Evolutionary conservation across 805 yeast genomes (phyloP), one percentile per base, ranked within the genome.

Genomic region (Hanseniaspora meyeri): DNA sequence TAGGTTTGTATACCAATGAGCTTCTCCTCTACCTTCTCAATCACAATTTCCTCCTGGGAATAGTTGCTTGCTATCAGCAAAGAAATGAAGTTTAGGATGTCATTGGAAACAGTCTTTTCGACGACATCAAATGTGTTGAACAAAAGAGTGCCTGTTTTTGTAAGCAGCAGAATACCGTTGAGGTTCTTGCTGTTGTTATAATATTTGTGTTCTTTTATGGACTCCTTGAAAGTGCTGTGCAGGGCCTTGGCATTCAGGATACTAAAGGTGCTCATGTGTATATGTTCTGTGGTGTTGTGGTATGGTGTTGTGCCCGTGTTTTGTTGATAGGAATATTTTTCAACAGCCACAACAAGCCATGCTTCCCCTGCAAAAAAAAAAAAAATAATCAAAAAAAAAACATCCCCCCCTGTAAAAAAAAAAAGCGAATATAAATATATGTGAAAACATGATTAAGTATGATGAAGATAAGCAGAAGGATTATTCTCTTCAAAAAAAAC

Each of bases 61-160:
- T 51, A 51, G 37, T 51, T 51, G 20, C 55, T 51, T 20, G 55
- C 55, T 14, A 51, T 51, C 9, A 51, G 40, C 48, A 51, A 27
- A 10, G 48, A 40, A 8, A 51, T 51, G 19, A 51, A 51, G 29
- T 51, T 51, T 12, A 51, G 19, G 17, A 51, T 42, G n/a, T 47
- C 47, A 20, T 29, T 36, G 19, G 43, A 40, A 4, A 17, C 46
- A 16, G 24, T 43, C 12, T 51, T 45, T 16, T 29, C 19, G 5
- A 12, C 10, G 10, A 19, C 34, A 14, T 19, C 31, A 29, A 51
- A 43, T 10, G 20, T 43, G 43, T 43, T 51, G 42, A 51, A 40
- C 17, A 51, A 19, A 2, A 51, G 24, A 7, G 49, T 40, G 1
- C 49, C 55, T 19, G 49, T 43, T 24, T 52, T 52, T 20, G 50